phyloP scores from a whole-genome alignment of 345 rosid genomes.

The Citrus maxima region DNA sequence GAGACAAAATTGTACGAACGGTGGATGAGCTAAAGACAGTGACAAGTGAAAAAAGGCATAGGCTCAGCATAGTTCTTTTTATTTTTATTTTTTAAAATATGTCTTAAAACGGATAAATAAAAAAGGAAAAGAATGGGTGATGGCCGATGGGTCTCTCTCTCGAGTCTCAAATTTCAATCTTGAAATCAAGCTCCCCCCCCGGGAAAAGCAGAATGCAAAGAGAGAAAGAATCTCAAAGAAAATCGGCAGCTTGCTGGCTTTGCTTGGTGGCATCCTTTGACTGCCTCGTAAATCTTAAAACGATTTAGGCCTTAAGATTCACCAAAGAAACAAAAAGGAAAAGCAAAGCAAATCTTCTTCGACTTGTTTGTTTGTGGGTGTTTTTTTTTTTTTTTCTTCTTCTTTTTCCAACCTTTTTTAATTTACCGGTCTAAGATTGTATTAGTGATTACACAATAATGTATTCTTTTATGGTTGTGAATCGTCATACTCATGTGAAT shows the following conservation, averaged over 20 bases:
- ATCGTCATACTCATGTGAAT: neutral
- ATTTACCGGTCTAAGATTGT: slow-evolving; percentile 1
- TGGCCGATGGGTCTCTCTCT: slow-evolving; percentile 8
- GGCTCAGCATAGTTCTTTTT: neutral
- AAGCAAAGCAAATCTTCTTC: slow-evolving; percentile 1
- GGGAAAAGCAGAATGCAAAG: slow-evolving; percentile 3
- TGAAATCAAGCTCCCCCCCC: no score
- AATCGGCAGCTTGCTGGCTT: neutral
- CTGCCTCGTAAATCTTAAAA: slow-evolving; percentile 42
- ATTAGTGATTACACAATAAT: neutral
- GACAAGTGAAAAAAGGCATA: slow-evolving; percentile 6
- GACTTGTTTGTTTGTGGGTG: slow-evolving; percentile 21
- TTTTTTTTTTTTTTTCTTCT: no score
- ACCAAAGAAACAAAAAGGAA: slow-evolving; percentile 3
- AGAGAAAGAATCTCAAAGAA: slow-evolving; percentile 12
- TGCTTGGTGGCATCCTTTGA: slow-evolving; percentile 31
- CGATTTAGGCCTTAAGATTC: neutral
- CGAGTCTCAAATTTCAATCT: neutral
- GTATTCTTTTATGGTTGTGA: neutral
- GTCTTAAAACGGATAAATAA: slow-evolving; percentile 8
- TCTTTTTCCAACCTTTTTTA: slow-evolving; percentile 13
- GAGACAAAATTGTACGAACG: neutral
- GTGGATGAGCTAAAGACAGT: slow-evolving; percentile 3
- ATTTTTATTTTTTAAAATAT: no score
- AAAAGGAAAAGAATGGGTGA: neutral